These are phyloP conservation scores for Centella asiatica DNA, from an alignment of 129 eudicot species.

Conservation along the genomic window DNA sequence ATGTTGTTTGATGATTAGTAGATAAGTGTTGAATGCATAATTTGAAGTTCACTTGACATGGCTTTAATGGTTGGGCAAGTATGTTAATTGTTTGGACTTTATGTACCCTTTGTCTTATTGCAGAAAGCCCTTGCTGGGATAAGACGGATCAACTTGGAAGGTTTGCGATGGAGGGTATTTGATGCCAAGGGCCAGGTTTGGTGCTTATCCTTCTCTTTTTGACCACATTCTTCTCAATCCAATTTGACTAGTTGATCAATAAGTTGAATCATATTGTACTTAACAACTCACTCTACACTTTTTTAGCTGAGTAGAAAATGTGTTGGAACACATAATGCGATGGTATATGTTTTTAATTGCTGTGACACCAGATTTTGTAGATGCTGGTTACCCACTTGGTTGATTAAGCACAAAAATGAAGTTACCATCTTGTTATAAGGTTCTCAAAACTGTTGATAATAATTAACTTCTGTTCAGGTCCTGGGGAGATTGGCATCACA, in stretches of 20 bases:
- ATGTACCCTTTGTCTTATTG: conserved; percentile 9
- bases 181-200: conserved; percentile 97
- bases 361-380: background rate
- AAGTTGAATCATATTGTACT: too few species aligned
- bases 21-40: background rate
- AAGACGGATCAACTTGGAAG: conserved; percentile 82
- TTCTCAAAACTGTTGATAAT: conserved; percentile 3
- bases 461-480: conserved; percentile 32
- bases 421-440: background rate
- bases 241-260: too few species aligned
- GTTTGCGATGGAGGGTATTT: conserved; percentile 90
- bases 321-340: background rate
- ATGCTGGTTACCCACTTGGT: background rate
- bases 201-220: background rate
- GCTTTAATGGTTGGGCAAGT: background rate
- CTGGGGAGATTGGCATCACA: conserved; percentile 92
- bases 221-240: background rate
- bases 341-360: background rate
- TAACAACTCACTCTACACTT: too few species aligned
- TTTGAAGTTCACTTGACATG: background rate
- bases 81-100: background rate
- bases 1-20: background rate
- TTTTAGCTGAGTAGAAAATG: too few species aligned
- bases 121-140: conserved; percentile 94
- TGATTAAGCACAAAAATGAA: background rate